Evolutionary conservation across 768 basidiomycete genomes (phyloP).

Genomic region (Mycena epipterygia): DNA sequence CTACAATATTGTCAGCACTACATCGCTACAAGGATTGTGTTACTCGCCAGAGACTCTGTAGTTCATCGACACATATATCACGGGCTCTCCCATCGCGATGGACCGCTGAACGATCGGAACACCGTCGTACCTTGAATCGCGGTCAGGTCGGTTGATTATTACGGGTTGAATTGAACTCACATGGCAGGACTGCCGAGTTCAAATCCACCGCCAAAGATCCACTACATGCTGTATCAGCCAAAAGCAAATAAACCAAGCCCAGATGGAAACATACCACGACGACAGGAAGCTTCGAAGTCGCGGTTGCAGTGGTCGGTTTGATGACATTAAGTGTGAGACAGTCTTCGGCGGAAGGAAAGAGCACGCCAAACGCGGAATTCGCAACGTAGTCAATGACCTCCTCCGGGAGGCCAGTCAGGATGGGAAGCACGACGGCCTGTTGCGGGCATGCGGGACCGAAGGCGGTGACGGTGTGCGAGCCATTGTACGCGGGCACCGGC

Average conservation of each 20-base stretch:
- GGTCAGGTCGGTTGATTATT: too few species aligned
- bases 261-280: constrained; percentile 54
- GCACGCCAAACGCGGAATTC: too few species aligned
- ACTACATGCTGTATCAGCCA: constrained; percentile 42
- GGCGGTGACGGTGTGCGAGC: constrained; percentile 50
- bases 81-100: constrained; percentile 56
- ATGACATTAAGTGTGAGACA: constrained; percentile 66
- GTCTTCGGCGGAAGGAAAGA: constrained; percentile 56
- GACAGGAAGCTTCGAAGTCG: constrained; percentile 59
- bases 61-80: constrained; percentile 68
- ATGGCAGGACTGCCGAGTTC: constrained; percentile 35
- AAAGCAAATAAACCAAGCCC: not conserved
- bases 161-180: too few species aligned
- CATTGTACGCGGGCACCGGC: constrained; percentile 53
- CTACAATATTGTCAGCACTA: constrained; percentile 21
- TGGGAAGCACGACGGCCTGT: constrained; percentile 49
- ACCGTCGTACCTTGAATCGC: constrained; percentile 62
- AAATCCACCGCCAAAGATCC: constrained; percentile 59
- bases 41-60: constrained; percentile 49
- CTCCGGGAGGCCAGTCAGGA: constrained; percentile 43
- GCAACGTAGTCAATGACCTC: constrained; percentile 48
- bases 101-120: constrained; percentile 59
- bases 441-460: constrained; percentile 65
- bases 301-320: constrained; percentile 50
- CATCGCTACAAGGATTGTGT: not conserved